Conservation (phyloP, 306 rosid genomes). For the Herpetospermum pedunculosum region DNA sequence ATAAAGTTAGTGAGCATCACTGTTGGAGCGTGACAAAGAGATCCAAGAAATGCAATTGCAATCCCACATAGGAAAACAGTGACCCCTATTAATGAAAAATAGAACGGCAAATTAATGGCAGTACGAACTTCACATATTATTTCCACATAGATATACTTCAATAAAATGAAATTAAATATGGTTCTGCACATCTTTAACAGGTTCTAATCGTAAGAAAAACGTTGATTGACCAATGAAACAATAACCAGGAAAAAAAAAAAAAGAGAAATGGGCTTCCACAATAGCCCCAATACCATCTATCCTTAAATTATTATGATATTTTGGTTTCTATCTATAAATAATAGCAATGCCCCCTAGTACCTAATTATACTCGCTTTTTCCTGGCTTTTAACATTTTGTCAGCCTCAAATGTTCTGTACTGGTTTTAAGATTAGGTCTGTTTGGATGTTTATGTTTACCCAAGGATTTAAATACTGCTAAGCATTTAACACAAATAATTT, state of each 20-base stretch:
- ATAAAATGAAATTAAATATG: too few species aligned
- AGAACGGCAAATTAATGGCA: not conserved
- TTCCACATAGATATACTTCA: not conserved
- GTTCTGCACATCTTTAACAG: not conserved
- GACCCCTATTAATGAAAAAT: slow-evolving; percentile 44
- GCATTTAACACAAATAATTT: not conserved
- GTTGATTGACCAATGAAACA: not conserved
- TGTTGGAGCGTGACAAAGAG: slow-evolving; percentile 75
- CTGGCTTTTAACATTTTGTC: not conserved
- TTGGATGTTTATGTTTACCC: not conserved
- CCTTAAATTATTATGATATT: not conserved
- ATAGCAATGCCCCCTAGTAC: not conserved
- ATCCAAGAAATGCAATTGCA: slow-evolving; percentile 60
- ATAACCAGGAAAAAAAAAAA: not conserved
- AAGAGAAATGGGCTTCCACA: not conserved
- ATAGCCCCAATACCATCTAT: not conserved
- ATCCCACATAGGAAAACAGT: slow-evolving; percentile 68
- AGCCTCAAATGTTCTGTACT: not conserved
- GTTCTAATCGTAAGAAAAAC: not conserved
- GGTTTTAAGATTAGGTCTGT: not conserved
- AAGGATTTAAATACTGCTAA: not conserved
- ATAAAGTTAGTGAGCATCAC: slow-evolving; percentile 76
- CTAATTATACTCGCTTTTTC: not conserved
- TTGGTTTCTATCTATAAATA: not conserved
- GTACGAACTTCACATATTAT: not conserved